Evolutionary conservation across 192 early-diverging fungal genomes (phyloP), one percentile per base, ranked within the genome.

Genomic region (Paraglomus brasilianum): DNA sequence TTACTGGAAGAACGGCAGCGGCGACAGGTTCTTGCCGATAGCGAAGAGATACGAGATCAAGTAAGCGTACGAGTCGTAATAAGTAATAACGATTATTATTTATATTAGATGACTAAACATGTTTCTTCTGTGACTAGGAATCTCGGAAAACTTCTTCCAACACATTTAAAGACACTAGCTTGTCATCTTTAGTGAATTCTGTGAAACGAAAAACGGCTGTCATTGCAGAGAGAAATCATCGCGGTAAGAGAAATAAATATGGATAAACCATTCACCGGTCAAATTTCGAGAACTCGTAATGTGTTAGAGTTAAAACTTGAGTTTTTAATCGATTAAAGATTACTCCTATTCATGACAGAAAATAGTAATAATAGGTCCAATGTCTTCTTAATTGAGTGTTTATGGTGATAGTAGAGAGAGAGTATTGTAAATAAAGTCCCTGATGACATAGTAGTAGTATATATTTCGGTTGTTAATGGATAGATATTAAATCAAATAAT

Each of bases 131-230:
- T 50, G 43, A 66, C 41, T 36, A 50, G 52, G 15, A 53, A 70
- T 43, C 30, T 22, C 55, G 61, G 45, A 71, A 57, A 42, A 70
- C 74, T 44, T 19, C 64, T 9, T 36, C 48, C 30, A 72, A 68
- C 39, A 48, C 60, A n/a, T 74, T 75, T 56, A 75, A 85, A 41
- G 77, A 83, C 47, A 57, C 74, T 7, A 81, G 80, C 15, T 59
- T 87, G 21, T 85, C 82, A 10, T 67, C 74, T 19, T 71, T 87
- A 38, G 85, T 87, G 14, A 80, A 81, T 56, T 78, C 86, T 41
- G 86, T 84, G 78, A 87, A 87, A 46, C 85, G 86, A 57, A 87
- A 87, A 73, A 78, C 76, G 43, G 82, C 78, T 42, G 71, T 85
- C 72, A 76, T 82, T 44, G 81, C 78, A 39, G 69, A 78, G 47